These are phyloP conservation scores for Peronospora destructor DNA, from an alignment of 352 stramenopile genomes.

Conservation along the genomic window DNA sequence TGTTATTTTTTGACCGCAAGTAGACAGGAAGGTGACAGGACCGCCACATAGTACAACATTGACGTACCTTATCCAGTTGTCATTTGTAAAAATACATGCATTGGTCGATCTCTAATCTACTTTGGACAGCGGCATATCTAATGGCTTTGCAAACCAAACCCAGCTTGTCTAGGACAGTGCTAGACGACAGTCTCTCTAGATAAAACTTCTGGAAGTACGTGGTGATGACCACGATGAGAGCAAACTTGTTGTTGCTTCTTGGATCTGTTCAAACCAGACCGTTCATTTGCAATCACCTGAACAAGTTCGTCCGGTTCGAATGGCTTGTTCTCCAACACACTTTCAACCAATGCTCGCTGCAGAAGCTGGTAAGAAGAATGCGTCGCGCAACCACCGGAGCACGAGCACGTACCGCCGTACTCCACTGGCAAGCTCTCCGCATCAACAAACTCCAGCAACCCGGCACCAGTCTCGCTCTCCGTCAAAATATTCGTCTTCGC, in stretches of 20 bases:
- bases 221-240: background rate
- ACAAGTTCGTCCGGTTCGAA: constrained; percentile 37
- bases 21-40: constrained; percentile 86
- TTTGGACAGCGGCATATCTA: background rate
- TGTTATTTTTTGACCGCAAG: constrained; percentile 57
- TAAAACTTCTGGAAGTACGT: constrained; percentile 3
- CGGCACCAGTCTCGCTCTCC: constrained; percentile 46
- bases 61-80: background rate
- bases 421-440: constrained; percentile 58
- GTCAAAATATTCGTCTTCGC: constrained; percentile 85
- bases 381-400: constrained; percentile 52
- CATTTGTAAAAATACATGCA: constrained; percentile 5
- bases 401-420: constrained; percentile 63
- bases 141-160: constrained; percentile 6
- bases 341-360: constrained; percentile 46
- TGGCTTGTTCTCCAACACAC: constrained; percentile 41
- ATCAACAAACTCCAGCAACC: constrained; percentile 51
- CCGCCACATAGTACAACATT: constrained; percentile 5
- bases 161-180: constrained; percentile 16
- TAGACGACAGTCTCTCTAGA: constrained; percentile 19
- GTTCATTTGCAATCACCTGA: constrained; percentile 17
- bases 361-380: constrained; percentile 62
- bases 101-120: constrained; percentile 7
- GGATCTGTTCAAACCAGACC: constrained; percentile 3
- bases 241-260: constrained; percentile 4